phyloP scores from a whole-genome alignment of 129 eudicot species.

The Silybum marianum region DNA sequence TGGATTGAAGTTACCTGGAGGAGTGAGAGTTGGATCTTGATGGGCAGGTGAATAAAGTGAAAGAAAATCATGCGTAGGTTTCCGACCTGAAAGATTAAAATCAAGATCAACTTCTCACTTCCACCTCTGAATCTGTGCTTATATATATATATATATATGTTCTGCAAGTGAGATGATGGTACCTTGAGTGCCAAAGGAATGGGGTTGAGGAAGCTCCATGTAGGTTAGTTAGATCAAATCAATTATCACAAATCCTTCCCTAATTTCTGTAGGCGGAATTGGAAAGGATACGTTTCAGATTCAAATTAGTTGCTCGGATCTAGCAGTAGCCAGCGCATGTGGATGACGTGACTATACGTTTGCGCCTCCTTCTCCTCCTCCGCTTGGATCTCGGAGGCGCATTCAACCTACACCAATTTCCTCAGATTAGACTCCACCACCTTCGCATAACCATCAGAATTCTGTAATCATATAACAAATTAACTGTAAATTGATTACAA shows the following conservation, averaged over 20 bases:
- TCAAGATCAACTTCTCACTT: constrained; percentile 8
- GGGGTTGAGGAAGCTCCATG: constrained; percentile 93
- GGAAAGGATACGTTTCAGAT: constrained; percentile 25
- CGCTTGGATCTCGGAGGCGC: constrained; percentile 45
- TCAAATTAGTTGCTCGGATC: constrained; percentile 47
- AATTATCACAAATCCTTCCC: constrained; percentile 3
- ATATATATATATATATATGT: constrained; percentile 13
- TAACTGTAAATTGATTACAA: background rate
- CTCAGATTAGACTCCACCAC: constrained; percentile 12
- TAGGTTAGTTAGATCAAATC: background rate
- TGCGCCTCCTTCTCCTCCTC: constrained; percentile 38
- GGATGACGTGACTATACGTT: constrained; percentile 19
- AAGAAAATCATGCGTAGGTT: constrained; percentile 91
- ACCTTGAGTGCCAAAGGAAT: constrained; percentile 77
- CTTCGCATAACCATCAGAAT: constrained; percentile 8
- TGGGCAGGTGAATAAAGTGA: constrained; percentile 82
- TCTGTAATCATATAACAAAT: constrained; percentile 5
- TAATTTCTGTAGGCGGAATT: background rate
- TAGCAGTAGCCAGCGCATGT: constrained; percentile 30
- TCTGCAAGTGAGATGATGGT: constrained; percentile 12
- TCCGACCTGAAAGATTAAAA: constrained; percentile 55
- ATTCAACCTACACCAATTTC: constrained; percentile 31
- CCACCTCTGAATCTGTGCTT: constrained; percentile 1
- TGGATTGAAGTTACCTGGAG: constrained; percentile 48
- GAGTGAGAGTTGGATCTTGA: constrained; percentile 66